A percentile compares a stretch with the other conserved stretches of the same genome.
Conservation (phyloP, 371 early-diverging fungal species). For the Globomyces sp. region DNA sequence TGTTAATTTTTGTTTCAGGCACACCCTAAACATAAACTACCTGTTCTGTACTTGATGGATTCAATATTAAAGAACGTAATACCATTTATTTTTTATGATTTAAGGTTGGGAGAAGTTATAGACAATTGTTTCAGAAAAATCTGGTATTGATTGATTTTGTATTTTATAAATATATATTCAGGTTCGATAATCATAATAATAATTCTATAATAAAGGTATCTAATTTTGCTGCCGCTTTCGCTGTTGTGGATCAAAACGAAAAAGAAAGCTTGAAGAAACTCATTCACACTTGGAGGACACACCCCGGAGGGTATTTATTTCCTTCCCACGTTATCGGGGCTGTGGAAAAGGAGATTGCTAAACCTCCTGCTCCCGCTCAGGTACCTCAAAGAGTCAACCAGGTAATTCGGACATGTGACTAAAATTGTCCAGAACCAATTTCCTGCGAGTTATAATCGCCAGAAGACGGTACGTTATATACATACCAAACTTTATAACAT, state of each 20-base stretch:
- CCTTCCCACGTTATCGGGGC: constrained; percentile 33
- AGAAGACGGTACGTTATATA: too few relatives aligned
- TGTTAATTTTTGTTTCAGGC: constrained; percentile 49
- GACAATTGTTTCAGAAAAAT: constrained; percentile 65
- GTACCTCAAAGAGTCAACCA: background rate
- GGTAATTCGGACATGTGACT: too few relatives aligned
- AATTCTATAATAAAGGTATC: too few relatives aligned
- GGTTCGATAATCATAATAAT: too few relatives aligned
- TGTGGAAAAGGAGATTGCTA: constrained; percentile 10
- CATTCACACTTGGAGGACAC: constrained; percentile 70
- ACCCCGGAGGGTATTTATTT: constrained; percentile 50
- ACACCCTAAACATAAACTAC: constrained; percentile 74
- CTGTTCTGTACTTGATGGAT: constrained; percentile 86
- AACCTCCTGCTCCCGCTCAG: constrained; percentile 1
- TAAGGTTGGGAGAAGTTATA: constrained; percentile 67
- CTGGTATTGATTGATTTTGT: constrained; percentile 48
- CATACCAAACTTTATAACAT: too few relatives aligned
- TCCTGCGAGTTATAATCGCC: too few relatives aligned
- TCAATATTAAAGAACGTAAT: constrained; percentile 83
- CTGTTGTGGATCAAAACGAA: constrained; percentile 60
- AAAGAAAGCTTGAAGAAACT: constrained; percentile 51
- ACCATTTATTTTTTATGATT: too few relatives aligned
- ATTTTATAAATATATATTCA: too few relatives aligned
- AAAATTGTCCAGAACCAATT: too few relatives aligned
- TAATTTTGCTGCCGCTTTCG: constrained; percentile 69